Conservation (phyloP, 768 basidiomycete genomes). For the Boletus sensibilis region DNA sequence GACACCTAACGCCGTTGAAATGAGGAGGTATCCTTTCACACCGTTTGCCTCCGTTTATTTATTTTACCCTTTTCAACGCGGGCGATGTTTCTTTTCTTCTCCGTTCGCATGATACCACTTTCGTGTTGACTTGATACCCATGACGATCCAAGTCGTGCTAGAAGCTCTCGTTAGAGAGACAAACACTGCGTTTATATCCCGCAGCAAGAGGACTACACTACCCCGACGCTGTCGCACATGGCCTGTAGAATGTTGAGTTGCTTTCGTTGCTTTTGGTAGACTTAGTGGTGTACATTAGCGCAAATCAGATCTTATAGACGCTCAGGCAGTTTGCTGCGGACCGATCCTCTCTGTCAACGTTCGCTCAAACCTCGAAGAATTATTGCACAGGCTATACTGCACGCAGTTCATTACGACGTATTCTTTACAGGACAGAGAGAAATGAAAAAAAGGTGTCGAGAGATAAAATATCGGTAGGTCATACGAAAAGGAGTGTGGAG, state of each 20-base stretch:
- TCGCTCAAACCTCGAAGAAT: not conserved
- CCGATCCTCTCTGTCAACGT: not conserved
- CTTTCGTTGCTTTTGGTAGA: not conserved
- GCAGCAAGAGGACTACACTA: not conserved
- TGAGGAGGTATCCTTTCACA: not conserved
- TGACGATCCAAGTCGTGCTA: not conserved
- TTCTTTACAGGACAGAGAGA: slow-evolving; percentile 5
- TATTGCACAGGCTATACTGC: not conserved
- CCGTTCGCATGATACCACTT: slow-evolving; percentile 5
- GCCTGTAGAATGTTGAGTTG: not conserved
- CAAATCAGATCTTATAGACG: not conserved
- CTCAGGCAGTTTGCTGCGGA: not conserved
- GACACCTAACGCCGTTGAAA: not conserved
- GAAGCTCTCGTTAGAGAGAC: not conserved
- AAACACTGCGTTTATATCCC: not conserved
- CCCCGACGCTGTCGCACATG: no score
- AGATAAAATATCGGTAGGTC: slow-evolving; percentile 7
- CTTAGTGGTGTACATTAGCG: not conserved
- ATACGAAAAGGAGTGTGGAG: slow-evolving; percentile 12
- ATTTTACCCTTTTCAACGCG: not conserved
- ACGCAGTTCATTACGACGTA: slow-evolving; percentile 1
- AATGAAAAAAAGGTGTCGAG: not conserved
- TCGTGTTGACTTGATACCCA: slow-evolving; percentile 4
- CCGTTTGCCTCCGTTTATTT: not conserved
- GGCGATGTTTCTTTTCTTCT: not conserved